Evolutionary conservation across 2,329 filamentous ascomycete species (phyloP).

Genomic region (Xylariaceae sp.): DNA sequence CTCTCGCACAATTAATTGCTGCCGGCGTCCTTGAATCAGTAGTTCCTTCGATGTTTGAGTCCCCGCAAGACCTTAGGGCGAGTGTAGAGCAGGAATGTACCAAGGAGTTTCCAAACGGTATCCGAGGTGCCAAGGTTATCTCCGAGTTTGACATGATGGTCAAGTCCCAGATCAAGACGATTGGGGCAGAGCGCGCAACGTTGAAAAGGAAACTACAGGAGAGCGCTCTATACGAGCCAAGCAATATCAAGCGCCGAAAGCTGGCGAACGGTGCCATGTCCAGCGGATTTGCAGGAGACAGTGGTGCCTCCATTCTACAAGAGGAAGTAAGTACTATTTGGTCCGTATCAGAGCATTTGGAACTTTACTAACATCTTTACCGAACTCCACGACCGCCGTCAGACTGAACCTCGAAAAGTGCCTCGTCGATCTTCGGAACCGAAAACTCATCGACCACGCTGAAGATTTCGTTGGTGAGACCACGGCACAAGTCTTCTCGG

Average conservation of each 20-base stretch:
- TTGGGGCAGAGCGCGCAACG: slow-evolving; percentile 22
- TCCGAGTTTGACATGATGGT: slow-evolving; percentile 46
- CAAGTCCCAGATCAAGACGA: slow-evolving; percentile 24
- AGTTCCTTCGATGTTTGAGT: slow-evolving; percentile 50
- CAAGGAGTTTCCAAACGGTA: slow-evolving; percentile 47
- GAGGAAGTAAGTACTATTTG: slow-evolving; percentile 46
- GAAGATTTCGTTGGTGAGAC: slow-evolving; percentile 64
- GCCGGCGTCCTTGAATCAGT: slow-evolving; percentile 65
- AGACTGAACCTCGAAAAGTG: slow-evolving; percentile 83
- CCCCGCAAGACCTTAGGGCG: slow-evolving; percentile 54
- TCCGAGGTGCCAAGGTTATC: slow-evolving; percentile 62
- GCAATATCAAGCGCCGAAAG: slow-evolving; percentile 48
- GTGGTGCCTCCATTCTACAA: slow-evolving; percentile 36
- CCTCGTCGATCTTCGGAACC: slow-evolving; percentile 73
- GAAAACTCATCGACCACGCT: slow-evolving; percentile 67
- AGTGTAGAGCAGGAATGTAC: slow-evolving; percentile 61
- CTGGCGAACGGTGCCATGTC: slow-evolving; percentile 44
- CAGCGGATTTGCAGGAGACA: slow-evolving; percentile 37
- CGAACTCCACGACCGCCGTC: slow-evolving; percentile 65
- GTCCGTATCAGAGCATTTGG: not conserved
- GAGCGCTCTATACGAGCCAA: slow-evolving; percentile 20
- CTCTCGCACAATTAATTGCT: slow-evolving; percentile 52
- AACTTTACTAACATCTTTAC: slow-evolving; percentile 25
- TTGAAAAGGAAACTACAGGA: slow-evolving; percentile 28
- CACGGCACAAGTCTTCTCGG: slow-evolving; percentile 73